These are phyloP conservation scores for Paecilomyces formosus DNA, from an alignment of 2,329 filamentous ascomycete species.

Conservation along the genomic window DNA sequence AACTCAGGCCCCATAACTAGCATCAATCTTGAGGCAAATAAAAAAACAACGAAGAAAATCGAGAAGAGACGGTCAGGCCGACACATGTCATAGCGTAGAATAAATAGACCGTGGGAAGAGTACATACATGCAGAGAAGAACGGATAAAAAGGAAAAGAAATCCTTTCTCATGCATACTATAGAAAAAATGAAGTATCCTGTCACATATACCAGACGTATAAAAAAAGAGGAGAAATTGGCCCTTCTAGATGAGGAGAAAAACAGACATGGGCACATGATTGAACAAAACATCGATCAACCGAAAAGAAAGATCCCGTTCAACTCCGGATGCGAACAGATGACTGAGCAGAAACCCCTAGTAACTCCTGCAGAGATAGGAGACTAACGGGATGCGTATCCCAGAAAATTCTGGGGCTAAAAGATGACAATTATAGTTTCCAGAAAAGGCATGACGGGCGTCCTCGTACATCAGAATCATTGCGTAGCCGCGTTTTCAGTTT, in stretches of 20 bases:
- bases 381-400: background rate
- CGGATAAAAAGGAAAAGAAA: background rate
- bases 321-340: background rate
- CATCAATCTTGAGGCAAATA: no score
- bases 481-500: background rate
- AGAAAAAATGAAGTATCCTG: background rate
- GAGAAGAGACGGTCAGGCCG: no score
- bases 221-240: background rate
- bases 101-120: background rate
- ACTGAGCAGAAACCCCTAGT: background rate
- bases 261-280: background rate
- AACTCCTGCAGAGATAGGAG: background rate
- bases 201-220: background rate
- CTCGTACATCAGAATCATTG: background rate
- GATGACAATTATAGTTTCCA: background rate
- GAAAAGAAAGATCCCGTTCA: background rate
- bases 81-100: background rate
- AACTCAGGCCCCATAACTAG: no score
- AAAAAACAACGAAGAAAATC: no score
- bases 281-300: background rate
- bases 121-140: background rate
- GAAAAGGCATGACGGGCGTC: background rate
- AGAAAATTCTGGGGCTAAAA: background rate
- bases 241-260: background rate
- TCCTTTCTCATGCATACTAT: background rate